Percentiles rank a stretch among this genome's conserved stretches.
phyloP scores from a whole-genome alignment of 2,329 filamentous ascomycete species.

The Cercospora brassicicola region DNA sequence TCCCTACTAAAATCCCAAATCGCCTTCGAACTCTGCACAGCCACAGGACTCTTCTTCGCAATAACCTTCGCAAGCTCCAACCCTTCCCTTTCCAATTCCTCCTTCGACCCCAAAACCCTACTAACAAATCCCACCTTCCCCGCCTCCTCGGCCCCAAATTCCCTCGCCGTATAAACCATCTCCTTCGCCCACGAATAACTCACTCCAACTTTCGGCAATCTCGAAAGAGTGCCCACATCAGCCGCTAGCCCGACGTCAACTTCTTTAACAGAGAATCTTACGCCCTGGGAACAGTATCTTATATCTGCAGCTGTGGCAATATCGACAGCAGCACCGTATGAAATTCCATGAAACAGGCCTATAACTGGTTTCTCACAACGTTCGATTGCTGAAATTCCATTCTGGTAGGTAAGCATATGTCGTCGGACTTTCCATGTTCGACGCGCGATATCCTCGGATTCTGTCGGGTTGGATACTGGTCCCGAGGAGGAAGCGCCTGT shows the following conservation, averaged over 20 bases:
- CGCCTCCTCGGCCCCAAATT: constrained; percentile 69
- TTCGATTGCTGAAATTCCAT: constrained; percentile 71
- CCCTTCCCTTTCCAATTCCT: constrained; percentile 61
- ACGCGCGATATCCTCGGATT: constrained; percentile 22
- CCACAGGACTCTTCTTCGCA: constrained; percentile 80
- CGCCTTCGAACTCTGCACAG: constrained; percentile 83
- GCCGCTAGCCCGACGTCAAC: constrained; percentile 79
- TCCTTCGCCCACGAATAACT: constrained; percentile 75
- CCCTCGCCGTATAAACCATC: constrained; percentile 66
- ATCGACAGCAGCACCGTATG: constrained; percentile 76
- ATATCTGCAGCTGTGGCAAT: constrained; percentile 66
- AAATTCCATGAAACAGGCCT: constrained; percentile 73
- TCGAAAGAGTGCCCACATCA: constrained; percentile 72
- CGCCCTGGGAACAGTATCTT: constrained; percentile 59
- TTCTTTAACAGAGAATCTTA: constrained; percentile 72
- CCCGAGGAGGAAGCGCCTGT: constrained; percentile 27
- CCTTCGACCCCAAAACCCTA: constrained; percentile 62
- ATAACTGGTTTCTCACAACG: constrained; percentile 88
- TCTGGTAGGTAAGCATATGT: constrained; percentile 75
- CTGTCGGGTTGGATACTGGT: constrained; percentile 9
- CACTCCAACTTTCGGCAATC: constrained; percentile 71
- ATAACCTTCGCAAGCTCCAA: constrained; percentile 65
- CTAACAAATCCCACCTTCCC: constrained; percentile 68
- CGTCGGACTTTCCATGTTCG: constrained; percentile 52
- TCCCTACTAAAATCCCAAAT: constrained; percentile 79